A percentile compares a stretch with the other conserved stretches of the same genome.
Evolutionary conservation across 2,329 filamentous ascomycete species (phyloP).

Genomic region (Fusarium austroafricanum): DNA sequence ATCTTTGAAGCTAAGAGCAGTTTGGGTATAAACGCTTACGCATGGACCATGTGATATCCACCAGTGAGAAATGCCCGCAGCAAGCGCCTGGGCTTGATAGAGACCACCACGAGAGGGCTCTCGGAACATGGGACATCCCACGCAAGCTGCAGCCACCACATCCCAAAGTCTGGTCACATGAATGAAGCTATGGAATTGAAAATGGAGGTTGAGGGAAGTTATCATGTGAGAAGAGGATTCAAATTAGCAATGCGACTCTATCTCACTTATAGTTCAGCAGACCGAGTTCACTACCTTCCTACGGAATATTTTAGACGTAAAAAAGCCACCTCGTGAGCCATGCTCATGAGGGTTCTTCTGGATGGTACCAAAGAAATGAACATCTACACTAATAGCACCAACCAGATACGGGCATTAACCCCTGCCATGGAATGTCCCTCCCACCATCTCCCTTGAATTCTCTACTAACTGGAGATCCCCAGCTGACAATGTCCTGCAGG

Average conservation of each 20-base stretch:
- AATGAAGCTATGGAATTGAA: background rate
- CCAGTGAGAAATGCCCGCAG: conserved; percentile 12
- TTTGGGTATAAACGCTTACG: conserved; percentile 15
- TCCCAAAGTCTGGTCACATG: no score
- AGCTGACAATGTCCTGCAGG: conserved; percentile 40
- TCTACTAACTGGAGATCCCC: no score
- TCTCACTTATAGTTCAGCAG: background rate
- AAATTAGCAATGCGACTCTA: background rate
- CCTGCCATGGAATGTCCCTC: conserved; percentile 14
- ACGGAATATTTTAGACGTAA: no score
- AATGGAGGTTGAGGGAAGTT: background rate
- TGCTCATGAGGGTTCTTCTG: conserved; percentile 22
- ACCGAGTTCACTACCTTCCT: background rate
- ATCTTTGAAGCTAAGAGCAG: conserved; percentile 13
- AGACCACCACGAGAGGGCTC: conserved; percentile 4
- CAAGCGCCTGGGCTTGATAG: background rate
- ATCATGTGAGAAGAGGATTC: background rate
- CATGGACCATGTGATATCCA: conserved; percentile 18
- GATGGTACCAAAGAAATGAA: background rate
- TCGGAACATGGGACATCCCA: conserved; percentile 20
- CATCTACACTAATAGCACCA: conserved; percentile 1
- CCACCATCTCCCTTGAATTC: conserved; percentile 14
- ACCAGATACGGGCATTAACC: conserved; percentile 18
- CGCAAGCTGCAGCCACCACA: conserved; percentile 6
- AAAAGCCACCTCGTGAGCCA: conserved; percentile 28